Base-by-base conservation (phyloP, 768 basidiomycete species). In the Macrolepiota fuliginosa region DNA sequence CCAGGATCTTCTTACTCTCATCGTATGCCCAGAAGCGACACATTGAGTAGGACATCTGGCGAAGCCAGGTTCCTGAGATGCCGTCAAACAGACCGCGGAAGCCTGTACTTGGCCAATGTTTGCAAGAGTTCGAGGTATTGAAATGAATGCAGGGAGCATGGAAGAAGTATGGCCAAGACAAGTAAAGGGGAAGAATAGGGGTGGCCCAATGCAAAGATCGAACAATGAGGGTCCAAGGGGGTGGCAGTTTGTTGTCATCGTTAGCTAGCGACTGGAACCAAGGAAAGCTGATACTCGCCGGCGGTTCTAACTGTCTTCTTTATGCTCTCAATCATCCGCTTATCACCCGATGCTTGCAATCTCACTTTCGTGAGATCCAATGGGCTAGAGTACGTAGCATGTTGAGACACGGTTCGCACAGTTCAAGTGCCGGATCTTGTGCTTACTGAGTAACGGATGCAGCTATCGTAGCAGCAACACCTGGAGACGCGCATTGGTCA, bases 11-110 rank as follows among this genome's bases (percentile, higher is more conserved):
- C 81, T 94, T 96, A 72, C 89, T 91, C 77, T 92, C 90, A 64
- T 95, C 93, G 72, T 95, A 94, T 15, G 91, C 92, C 86, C 92
- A 94, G 78, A 94, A 96, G n/a, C 93, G 82, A 72, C 91, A 93
- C 72, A 94, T 79, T 46, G 91, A 93, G 76, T 96, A 96, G 36
- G 88, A 91, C 92, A 95, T 93, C 75, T 96, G 94, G 29, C 94
- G 84, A 74, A 96, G 75, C 86, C 92, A 89, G 27, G 94, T 96
- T 32, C 93, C 94, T 2, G 88, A 79, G 62, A 94, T 92, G 17
- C 94, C 94, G 70, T 94, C 94, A 68, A 85, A 93, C 52, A 95
- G 79, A 2, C 94, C 94, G 40, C 85, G 80, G 53, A 77, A 75
- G 62, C 86, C 86, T 84, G 59, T 61, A 64, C 59, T 62, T 52